Percentiles rank a stretch among this genome's conserved stretches.
Conservation (phyloP, 371 early-diverging fungal species). For the Zychaea mexicana region DNA sequence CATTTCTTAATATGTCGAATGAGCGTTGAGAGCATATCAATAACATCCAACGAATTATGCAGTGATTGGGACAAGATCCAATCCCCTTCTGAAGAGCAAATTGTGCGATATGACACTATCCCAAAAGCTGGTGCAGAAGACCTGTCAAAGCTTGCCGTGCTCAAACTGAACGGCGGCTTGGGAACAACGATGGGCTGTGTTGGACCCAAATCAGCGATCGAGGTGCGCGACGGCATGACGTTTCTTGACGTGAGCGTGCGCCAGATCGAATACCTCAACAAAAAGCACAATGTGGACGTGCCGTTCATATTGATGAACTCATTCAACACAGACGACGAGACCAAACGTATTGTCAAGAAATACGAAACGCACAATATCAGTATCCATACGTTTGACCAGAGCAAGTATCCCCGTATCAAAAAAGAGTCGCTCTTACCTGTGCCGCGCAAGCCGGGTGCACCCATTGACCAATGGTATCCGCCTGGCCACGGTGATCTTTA, state of each 20-base stretch:
- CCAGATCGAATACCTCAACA: conserved; percentile 98
- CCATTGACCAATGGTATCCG: conserved; percentile 80
- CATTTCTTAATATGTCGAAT: conserved; percentile 6
- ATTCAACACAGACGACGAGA: conserved; percentile 99
- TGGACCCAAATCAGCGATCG: conserved; percentile 99
- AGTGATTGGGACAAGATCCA: conserved; percentile 94
- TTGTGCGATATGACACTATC: conserved; percentile 78
- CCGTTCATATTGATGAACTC: conserved; percentile 99
- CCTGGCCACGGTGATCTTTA: conserved; percentile 99
- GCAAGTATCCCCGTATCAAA: conserved; percentile 94
- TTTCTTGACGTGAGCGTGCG: conserved; percentile 98
- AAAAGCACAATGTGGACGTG: conserved; percentile 84
- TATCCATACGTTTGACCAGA: conserved; percentile 99
- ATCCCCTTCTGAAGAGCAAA: conserved; percentile 85
- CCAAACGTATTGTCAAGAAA: conserved; percentile 95
- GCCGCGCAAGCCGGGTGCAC: conserved; percentile 64
- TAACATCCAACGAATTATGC: not conserved
- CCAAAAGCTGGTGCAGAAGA: conserved; percentile 53
- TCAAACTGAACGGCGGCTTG: conserved; percentile 99
- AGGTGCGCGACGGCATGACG: conserved; percentile 98
- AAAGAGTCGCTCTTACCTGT: conserved; percentile 93
- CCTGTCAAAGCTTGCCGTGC: conserved; percentile 95
- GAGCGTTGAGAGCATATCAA: not conserved
- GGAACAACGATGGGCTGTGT: conserved; percentile 99
- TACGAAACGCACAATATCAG: conserved; percentile 89